Base-by-base conservation (phyloP, 2,329 filamentous ascomycete genomes). In the Aspergillus bombycis region DNA sequence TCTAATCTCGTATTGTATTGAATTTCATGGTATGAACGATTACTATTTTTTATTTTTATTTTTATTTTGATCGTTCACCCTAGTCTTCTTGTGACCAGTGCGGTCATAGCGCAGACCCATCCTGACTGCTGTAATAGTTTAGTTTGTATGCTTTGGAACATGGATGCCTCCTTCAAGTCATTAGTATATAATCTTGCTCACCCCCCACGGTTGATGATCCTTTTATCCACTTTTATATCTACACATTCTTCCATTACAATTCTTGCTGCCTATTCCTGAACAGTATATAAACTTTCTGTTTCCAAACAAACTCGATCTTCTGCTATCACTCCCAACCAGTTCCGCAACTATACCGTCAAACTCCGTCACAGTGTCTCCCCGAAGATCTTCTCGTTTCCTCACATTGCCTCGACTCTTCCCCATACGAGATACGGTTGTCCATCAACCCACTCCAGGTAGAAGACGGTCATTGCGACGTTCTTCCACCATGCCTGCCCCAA, bases 361-460 rank as follows among this genome's bases (percentile, higher is more conserved):
- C 63, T 64, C 69, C 64, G 68, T 70, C 73, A 75, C 70, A 1
- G 63, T 77, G 75, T 76, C 75, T 67, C 69, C 70, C 52, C 66
- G 56, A 52, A 68, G 68, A 61, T 66, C 69, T 4, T 70, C 69
- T 45, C 71, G 71, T 57, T 62, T 67, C 52, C 52, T 71, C 52
- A 67, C 69, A 60, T 70, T 68, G 12, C 53, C 65, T 67, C 26
- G 46, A 64, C 63, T 62, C 43, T 59, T 64, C 68, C 32, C 32
- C 21, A 32, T 69, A 19, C 60, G 63, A 62, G 72, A 72, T 57
- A 66, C 62, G 53, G 34, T 72, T 36, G 62, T 65, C 60, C 65
- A 62, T 45, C 70, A 64, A 53, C 63, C 57, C 48, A 36, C 60
- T 28, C 56, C 66, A 14, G 65, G 68, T 30, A 67, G 63, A 34